Percentiles rank a stretch among this genome's conserved stretches.
Conservation (phyloP, 345 rosid species). For the Toxicodendron radicans region DNA sequence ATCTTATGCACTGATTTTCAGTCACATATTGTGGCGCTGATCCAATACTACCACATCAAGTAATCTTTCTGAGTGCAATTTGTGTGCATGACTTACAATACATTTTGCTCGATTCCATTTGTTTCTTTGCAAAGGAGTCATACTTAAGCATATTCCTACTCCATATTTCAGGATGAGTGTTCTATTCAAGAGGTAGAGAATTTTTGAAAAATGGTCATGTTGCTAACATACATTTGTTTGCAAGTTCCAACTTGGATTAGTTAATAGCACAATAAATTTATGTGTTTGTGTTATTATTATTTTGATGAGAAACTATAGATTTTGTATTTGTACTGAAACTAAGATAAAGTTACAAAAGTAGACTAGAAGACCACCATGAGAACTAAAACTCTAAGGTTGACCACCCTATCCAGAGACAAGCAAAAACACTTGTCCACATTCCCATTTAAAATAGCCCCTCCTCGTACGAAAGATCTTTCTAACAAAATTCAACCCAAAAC, state of each 20-base stretch:
- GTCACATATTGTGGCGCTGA: neutral
- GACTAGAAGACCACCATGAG: too few relatives aligned
- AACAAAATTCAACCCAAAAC: too few relatives aligned
- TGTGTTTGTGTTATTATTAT: neutral
- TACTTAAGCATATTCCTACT: neutral
- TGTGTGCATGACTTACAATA: neutral
- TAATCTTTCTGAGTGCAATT: neutral
- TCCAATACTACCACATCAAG: neutral
- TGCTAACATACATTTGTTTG: neutral
- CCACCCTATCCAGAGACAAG: too few relatives aligned
- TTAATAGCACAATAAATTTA: neutral
- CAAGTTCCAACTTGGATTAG: neutral
- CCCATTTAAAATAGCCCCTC: too few relatives aligned
- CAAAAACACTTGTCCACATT: too few relatives aligned
- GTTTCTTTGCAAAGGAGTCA: neutral
- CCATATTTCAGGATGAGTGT: neutral
- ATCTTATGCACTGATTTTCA: neutral
- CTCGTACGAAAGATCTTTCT: too few relatives aligned
- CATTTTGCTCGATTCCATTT: neutral
- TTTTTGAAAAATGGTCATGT: neutral
- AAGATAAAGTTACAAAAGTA: too few relatives aligned
- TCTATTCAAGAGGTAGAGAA: neutral
- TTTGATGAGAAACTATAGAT: too few relatives aligned
- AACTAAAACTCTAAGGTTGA: too few relatives aligned
- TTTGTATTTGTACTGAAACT: too few relatives aligned